These are phyloP conservation scores for Mallotus japonicus DNA, from an alignment of 441 rosid species.

Conservation along the genomic window DNA sequence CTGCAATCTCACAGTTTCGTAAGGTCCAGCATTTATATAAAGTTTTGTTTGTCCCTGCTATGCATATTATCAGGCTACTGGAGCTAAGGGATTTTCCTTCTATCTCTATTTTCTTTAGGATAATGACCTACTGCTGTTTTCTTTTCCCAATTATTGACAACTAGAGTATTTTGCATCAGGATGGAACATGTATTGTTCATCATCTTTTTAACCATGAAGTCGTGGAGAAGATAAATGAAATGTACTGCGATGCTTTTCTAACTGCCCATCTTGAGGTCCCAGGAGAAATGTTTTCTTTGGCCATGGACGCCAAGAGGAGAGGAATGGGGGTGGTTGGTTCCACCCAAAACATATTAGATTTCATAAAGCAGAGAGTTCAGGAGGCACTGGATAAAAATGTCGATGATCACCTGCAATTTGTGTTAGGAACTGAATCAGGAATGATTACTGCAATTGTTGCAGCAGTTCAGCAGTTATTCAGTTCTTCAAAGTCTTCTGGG, in stretches of 20 bases:
- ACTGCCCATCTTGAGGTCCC: conserved; percentile 98
- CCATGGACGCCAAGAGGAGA: conserved; percentile 90
- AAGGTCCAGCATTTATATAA: not conserved
- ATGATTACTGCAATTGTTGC: conserved; percentile 94
- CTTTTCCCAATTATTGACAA: conserved; percentile 12
- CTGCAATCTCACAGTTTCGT: not conserved
- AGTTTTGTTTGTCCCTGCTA: not conserved
- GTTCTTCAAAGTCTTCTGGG: conserved; percentile 41
- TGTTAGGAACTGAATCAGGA: conserved; percentile 94
- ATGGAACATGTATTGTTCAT: conserved; percentile 90
- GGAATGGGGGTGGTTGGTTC: conserved; percentile 98
- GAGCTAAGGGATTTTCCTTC: not conserved
- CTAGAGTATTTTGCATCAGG: conserved; percentile 40
- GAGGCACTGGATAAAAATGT: conserved; percentile 77
- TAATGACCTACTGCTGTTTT: conserved; percentile 12
- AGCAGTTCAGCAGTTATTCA: conserved; percentile 55
- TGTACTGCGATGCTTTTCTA: conserved; percentile 86
- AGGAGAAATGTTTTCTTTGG: conserved; percentile 96
- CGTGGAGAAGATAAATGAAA: conserved; percentile 74
- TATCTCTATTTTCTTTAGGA: not conserved
- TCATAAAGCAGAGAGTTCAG: conserved; percentile 73
- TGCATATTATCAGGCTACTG: not conserved
- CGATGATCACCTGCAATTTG: conserved; percentile 80
- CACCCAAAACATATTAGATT: conserved; percentile 85
- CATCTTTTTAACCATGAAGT: conserved; percentile 92